Percentiles rank a stretch among this genome's conserved stretches.
Conservation (phyloP, 2,329 filamentous ascomycete species). For the Catunica adiposa region DNA sequence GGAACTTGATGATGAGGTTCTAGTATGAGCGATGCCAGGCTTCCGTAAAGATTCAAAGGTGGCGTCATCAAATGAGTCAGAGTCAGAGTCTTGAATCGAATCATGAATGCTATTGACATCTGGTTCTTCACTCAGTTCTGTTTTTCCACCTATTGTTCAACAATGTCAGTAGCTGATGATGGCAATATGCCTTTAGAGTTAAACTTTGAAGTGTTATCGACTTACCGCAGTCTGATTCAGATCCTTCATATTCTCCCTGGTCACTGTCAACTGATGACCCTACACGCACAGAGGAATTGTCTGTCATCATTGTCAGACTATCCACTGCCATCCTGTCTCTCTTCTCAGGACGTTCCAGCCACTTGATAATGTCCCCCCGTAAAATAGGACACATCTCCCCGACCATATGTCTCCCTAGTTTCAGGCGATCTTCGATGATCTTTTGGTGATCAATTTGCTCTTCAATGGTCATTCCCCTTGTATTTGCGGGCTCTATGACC, state of each 20-base stretch:
- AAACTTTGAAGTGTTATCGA: background rate
- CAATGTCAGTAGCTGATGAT: background rate
- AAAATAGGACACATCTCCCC: background rate
- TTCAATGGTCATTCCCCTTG: background rate
- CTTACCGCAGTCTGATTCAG: background rate
- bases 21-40: too few relatives aligned
- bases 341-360: background rate
- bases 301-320: background rate
- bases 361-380: background rate
- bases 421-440: background rate
- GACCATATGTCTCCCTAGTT: background rate
- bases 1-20: too few relatives aligned
- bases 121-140: background rate
- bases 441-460: background rate
- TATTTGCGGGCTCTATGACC: background rate
- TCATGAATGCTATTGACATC: too few relatives aligned
- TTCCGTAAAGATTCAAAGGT: too few relatives aligned
- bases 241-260: background rate
- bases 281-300: background rate
- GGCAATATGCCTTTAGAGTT: background rate
- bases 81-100: too few relatives aligned
- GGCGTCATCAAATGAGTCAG: too few relatives aligned
- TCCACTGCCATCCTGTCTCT: background rate
- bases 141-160: background rate
- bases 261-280: background rate